Conservation (phyloP, 2,329 filamentous ascomycete species). For the Scedosporium apiospermum region DNA sequence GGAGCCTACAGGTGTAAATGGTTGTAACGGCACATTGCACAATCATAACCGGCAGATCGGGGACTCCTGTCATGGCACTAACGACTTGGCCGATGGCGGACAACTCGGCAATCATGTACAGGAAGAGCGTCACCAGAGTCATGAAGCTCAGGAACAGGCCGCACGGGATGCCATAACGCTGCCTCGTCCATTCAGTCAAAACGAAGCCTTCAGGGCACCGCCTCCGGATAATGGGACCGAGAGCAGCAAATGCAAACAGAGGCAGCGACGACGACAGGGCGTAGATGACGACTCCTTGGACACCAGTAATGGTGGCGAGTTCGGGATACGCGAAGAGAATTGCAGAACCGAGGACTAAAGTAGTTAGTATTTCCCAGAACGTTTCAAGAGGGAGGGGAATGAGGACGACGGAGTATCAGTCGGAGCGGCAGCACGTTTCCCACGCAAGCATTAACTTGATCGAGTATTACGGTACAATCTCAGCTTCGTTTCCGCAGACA, state of each 20-base stretch:
- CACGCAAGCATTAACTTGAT: slow-evolving; percentile 99
- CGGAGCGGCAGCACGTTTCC: slow-evolving; percentile 91
- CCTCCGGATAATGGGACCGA: slow-evolving; percentile 68
- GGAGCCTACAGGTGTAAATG: slow-evolving; percentile 62
- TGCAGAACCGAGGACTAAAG: slow-evolving; percentile 67
- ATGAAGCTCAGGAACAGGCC: slow-evolving; percentile 68
- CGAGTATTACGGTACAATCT: slow-evolving; percentile 95
- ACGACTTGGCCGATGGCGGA: slow-evolving; percentile 75
- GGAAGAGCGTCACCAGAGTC: slow-evolving; percentile 70
- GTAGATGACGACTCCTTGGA: slow-evolving; percentile 72
- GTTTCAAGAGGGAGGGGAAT: slow-evolving; percentile 10
- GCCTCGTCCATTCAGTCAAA: slow-evolving; percentile 73
- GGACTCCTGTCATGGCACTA: slow-evolving; percentile 61
- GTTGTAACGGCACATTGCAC: slow-evolving; percentile 71
- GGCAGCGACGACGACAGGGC: slow-evolving; percentile 63
- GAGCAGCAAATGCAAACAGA: slow-evolving; percentile 61
- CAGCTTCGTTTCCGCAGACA: slow-evolving; percentile 57
- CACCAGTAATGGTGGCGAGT: slow-evolving; percentile 66
- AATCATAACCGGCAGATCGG: slow-evolving; percentile 66
- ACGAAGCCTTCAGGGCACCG: slow-evolving; percentile 81
- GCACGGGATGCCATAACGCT: slow-evolving; percentile 61
- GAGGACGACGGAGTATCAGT: slow-evolving; percentile 24
- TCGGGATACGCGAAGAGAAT: slow-evolving; percentile 79
- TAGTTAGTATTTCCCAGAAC: slow-evolving; percentile 30
- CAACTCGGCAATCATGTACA: slow-evolving; percentile 81